Conservation (phyloP, 305 asterid species). For the Fraxinus nigra region DNA sequence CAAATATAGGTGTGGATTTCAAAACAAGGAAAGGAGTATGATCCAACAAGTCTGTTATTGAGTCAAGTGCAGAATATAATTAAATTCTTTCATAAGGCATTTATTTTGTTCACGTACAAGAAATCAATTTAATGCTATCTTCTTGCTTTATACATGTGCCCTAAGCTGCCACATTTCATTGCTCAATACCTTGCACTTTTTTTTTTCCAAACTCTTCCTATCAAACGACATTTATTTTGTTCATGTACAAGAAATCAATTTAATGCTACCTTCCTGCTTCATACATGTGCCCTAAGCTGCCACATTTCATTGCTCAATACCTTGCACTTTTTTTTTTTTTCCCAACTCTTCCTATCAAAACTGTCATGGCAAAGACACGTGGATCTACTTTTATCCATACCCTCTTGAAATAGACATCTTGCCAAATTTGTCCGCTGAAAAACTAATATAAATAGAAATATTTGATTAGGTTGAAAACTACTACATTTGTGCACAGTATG, state of each 20-base stretch:
- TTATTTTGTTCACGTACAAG: constrained; percentile 5
- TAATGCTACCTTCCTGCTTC: not conserved
- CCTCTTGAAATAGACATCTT: not conserved
- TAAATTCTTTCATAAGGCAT: not conserved
- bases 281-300: constrained; percentile 30
- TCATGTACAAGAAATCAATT: not conserved
- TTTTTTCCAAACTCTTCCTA: not conserved
- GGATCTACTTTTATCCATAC: not conserved
- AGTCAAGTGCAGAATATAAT: not conserved
- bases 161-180: constrained; percentile 35
- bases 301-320: constrained; percentile 32
- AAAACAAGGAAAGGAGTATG: not conserved
- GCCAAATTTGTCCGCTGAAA: not conserved
- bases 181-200: constrained; percentile 16
- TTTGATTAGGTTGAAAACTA: not conserved
- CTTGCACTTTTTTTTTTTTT: not conserved
- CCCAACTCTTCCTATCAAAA: not conserved
- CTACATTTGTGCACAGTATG: not conserved
- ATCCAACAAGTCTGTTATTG: not conserved
- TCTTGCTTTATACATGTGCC: constrained; percentile 16
- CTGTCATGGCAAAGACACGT: not conserved
- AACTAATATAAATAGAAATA: not conserved
- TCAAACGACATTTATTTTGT: not conserved
- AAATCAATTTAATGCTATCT: not conserved
- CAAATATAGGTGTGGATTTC: not conserved